Evolutionary conservation across 139 green algal species (phyloP).

Genomic region (Chlorella sp.): DNA sequence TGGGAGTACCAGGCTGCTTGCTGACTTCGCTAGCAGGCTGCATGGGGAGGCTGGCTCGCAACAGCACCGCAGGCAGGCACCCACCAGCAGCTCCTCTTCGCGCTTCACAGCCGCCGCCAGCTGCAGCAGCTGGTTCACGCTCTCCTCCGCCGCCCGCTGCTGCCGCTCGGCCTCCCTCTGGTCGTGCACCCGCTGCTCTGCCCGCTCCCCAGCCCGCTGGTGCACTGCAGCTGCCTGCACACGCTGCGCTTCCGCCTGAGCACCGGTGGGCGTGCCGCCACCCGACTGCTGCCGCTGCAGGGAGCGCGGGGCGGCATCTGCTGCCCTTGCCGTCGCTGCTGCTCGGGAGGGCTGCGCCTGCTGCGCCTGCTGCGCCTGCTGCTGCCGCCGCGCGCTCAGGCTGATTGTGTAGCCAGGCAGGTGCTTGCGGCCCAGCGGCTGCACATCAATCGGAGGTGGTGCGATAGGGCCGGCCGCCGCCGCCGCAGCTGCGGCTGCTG

Average conservation of each 20-base stretch:
- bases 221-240: not conserved
- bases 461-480: not conserved
- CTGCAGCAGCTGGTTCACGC: constrained; percentile 9
- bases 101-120: constrained; percentile 6
- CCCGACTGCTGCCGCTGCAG: too few relatives aligned
- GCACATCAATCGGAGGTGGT: constrained; percentile 1
- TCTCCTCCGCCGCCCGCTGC: constrained; percentile 2
- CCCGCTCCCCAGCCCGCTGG: not conserved
- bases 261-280: too few relatives aligned
- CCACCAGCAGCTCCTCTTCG: constrained; percentile 32
- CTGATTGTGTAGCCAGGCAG: constrained; percentile 8
- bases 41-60: too few relatives aligned
- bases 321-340: not conserved
- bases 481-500: not conserved
- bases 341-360: constrained; percentile 26
- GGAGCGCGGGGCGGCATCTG: too few relatives aligned
- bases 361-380: not conserved
- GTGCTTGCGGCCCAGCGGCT: constrained; percentile 23
- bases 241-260: not conserved
- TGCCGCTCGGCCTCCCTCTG: not conserved
- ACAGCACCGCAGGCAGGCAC: not conserved
- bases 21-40: too few relatives aligned
- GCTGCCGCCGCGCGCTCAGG: constrained; percentile 7
- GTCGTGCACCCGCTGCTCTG: not conserved
- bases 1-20: too few relatives aligned